Percentiles rank a stretch among this genome's conserved stretches.
Evolutionary conservation across 192 early-diverging fungal genomes (phyloP).

Genomic region (Rhizoclosmatium sp.): DNA sequence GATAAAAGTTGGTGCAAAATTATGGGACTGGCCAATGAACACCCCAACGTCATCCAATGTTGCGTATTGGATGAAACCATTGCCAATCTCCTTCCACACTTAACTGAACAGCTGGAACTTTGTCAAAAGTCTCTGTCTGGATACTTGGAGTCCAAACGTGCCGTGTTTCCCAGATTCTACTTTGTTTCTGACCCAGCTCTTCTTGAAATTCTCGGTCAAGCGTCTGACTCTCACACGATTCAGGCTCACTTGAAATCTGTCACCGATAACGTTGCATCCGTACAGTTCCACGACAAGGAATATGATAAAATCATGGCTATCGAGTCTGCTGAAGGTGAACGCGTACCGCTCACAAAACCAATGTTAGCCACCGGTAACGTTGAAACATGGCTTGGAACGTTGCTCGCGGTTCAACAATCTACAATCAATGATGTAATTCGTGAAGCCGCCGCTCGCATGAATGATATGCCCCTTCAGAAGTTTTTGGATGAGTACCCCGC

Average conservation of each 20-base stretch:
- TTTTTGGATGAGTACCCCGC: conserved; percentile 74
- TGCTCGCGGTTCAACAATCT: conserved; percentile 63
- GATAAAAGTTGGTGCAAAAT: conserved; percentile 75
- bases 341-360: conserved; percentile 57
- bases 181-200: conserved; percentile 72
- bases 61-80: conserved; percentile 72
- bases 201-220: conserved; percentile 71
- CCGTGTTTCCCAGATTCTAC: conserved; percentile 71
- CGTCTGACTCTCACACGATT: conserved; percentile 72
- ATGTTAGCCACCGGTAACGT: conserved; percentile 72
- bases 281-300: conserved; percentile 72
- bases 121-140: conserved; percentile 72
- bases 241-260: conserved; percentile 69
- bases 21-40: conserved; percentile 71
- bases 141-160: conserved; percentile 70
- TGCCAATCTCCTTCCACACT: conserved; percentile 67
- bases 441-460: conserved; percentile 62
- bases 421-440: conserved; percentile 68
- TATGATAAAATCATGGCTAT: conserved; percentile 72
- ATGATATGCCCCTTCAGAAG: conserved; percentile 68
- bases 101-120: conserved; percentile 70
- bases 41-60: conserved; percentile 73
- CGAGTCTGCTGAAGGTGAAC: conserved; percentile 67
- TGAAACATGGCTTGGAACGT: conserved; percentile 68
- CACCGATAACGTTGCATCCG: conserved; percentile 65